Percentiles rank a stretch among this genome's conserved stretches.
These are phyloP conservation scores for Alternaria triticina DNA, from an alignment of 2,329 filamentous ascomycete species.

Conservation along the genomic window DNA sequence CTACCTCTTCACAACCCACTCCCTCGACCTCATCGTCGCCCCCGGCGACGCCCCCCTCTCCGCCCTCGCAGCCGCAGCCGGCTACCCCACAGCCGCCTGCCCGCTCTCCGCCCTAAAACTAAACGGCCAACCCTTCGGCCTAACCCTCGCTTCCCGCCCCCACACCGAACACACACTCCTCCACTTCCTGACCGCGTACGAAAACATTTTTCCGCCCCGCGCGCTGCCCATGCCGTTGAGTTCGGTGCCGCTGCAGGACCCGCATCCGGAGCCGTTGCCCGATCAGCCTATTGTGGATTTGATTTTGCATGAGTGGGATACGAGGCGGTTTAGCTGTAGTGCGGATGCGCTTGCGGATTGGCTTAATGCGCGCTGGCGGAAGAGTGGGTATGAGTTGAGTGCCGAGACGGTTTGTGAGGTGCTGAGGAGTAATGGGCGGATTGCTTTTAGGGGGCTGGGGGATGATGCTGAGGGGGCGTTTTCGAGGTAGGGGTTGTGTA, in stretches of 20 bases:
- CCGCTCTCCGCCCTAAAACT: constrained; percentile 43
- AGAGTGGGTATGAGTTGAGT: constrained; percentile 44
- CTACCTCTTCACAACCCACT: constrained; percentile 34
- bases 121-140: constrained; percentile 46
- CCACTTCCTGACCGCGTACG: constrained; percentile 47
- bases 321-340: constrained; percentile 37
- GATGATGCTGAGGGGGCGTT: constrained; percentile 45
- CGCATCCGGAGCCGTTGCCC: constrained; percentile 34
- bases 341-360: constrained; percentile 44
- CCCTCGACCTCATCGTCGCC: constrained; percentile 43
- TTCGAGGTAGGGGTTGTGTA: constrained; percentile 14
- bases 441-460: constrained; percentile 44
- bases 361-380: constrained; percentile 44
- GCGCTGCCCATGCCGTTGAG: constrained; percentile 39
- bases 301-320: constrained; percentile 46
- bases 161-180: constrained; percentile 42
- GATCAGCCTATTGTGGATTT: constrained; percentile 43
- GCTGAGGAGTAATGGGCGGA: constrained; percentile 41
- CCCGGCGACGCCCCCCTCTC: constrained; percentile 46
- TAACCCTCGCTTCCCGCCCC: constrained; percentile 39
- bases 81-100: constrained; percentile 45
- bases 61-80: constrained; percentile 43
- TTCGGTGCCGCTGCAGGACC: constrained; percentile 36
- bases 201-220: constrained; percentile 43
- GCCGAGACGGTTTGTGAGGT: constrained; percentile 46